These are phyloP conservation scores for Epichloe sylvatica DNA, from an alignment of 2,329 filamentous ascomycete genomes.

Conservation along the genomic window DNA sequence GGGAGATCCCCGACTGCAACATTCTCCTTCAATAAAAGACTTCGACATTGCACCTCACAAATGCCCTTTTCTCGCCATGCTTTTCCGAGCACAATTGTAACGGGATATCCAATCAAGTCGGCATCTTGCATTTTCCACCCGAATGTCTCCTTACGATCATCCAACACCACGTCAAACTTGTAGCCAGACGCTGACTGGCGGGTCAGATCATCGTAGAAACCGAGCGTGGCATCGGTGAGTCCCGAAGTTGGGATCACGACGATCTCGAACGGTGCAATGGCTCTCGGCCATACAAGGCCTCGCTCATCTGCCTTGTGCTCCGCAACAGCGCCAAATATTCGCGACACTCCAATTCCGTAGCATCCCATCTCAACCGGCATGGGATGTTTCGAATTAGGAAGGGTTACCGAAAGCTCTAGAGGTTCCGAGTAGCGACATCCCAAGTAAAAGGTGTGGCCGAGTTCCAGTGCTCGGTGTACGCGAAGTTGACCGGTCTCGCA, in stretches of 20 bases:
- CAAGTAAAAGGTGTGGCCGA: constrained; percentile 91
- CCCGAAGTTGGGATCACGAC: constrained; percentile 45
- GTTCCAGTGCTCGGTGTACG: constrained; percentile 64
- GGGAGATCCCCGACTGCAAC: constrained; percentile 34
- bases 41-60: constrained; percentile 71
- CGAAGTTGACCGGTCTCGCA: constrained; percentile 51
- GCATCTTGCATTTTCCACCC: constrained; percentile 85
- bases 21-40: constrained; percentile 46
- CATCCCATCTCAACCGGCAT: constrained; percentile 83
- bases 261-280: constrained; percentile 72
- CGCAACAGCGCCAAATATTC: constrained; percentile 76
- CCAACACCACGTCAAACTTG: constrained; percentile 52
- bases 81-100: constrained; percentile 66
- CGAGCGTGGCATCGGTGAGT: constrained; percentile 32
- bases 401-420: constrained; percentile 48
- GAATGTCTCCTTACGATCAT: constrained; percentile 56
- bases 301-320: constrained; percentile 55
- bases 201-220: constrained; percentile 50
- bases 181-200: constrained; percentile 5
- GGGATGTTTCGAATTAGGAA: constrained; percentile 15
- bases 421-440: constrained; percentile 76
- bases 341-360: constrained; percentile 85
- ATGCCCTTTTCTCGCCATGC: constrained; percentile 43
- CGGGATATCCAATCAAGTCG: constrained; percentile 75
- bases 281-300: constrained; percentile 78